Evolutionary conservation across 129 eudicot species (phyloP), one percentile per base, ranked within the genome.

Genomic region (Mikania micrantha): DNA sequence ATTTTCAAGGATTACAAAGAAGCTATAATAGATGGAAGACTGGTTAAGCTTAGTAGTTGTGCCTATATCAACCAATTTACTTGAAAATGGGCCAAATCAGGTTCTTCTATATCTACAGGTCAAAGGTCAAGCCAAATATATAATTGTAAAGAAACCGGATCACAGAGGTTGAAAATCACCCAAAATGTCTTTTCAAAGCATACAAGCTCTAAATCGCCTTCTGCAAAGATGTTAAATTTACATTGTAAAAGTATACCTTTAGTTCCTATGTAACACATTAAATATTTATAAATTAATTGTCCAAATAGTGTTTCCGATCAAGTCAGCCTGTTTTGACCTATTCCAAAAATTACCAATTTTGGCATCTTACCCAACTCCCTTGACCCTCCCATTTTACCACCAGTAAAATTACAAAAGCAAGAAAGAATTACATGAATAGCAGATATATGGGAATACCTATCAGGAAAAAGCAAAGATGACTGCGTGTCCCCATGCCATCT

Each of bases 401-500:
- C 20, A 12, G 38, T 56, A 25, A 56, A 50, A 27, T 40, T 72
- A 19, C 9, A 31, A 62, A 58, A 1, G 15, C 60, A 53, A 63
- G 48, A 44, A 53, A 60, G 39, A 58, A 64, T 9, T 54, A 61
- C 50, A 69, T 70, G 39, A 53, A 60, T 38, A 59, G 63, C 66
- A 72, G 42, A 74, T 31, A 64, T 28, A 56, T 60, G 20, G 34
- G 38, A 74, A 31, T 77, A 92, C 98, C 98, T 85, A 79, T 89
- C 85, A 22, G 95, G 64, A 74, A 84, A 81, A 74, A 85, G 69
- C 44, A 72, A 63, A 52, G 93, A 77, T 42, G 83, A 83, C 50
- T 85, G 85, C 52, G 85, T 92, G 74, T 93, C 95, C 67, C 95
- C 83, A 71, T 63, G 79, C 99, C 95, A 93, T 35, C 99, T 85